These are phyloP conservation scores for Fusarium falciforme DNA, from an alignment of 2,329 filamentous ascomycete genomes.

Conservation along the genomic window DNA sequence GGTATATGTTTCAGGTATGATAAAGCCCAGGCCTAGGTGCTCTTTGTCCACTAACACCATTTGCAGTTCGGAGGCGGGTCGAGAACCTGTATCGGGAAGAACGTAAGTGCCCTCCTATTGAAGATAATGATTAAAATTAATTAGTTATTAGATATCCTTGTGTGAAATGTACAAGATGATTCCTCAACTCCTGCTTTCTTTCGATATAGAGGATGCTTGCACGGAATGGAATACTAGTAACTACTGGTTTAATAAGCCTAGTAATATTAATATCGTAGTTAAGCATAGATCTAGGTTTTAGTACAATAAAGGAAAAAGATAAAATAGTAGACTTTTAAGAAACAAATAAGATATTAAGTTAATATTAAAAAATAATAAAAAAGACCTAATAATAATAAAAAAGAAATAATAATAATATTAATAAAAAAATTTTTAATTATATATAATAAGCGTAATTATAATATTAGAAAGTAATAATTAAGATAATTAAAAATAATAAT, in stretches of 20 bases:
- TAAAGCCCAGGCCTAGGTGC: background rate
- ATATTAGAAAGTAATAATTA: too few relatives aligned
- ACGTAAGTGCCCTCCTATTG: background rate
- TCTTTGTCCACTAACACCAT: background rate
- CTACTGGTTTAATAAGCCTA: background rate
- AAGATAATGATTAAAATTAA: background rate
- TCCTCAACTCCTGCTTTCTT: background rate
- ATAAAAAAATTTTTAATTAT: too few relatives aligned
- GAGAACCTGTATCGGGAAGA: background rate
- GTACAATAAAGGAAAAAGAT: too few relatives aligned
- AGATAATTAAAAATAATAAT: too few relatives aligned
- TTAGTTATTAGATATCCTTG: background rate
- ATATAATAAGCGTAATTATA: too few relatives aligned
- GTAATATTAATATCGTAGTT: background rate
- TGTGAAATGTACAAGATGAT: background rate
- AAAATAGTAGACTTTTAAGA: too few relatives aligned
- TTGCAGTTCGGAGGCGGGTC: background rate
- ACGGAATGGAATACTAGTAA: background rate
- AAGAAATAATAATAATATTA: too few relatives aligned
- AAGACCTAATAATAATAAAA: too few relatives aligned
- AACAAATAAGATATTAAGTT: too few relatives aligned
- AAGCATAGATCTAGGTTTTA: background rate
- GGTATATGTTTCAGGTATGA: background rate
- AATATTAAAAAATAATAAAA: too few relatives aligned
- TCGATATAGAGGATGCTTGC: background rate